Percentiles rank a stretch among this genome's conserved stretches.
Evolutionary conservation across 352 stramenopile genomes (phyloP).

Genomic region (Pythium apleroticum): DNA sequence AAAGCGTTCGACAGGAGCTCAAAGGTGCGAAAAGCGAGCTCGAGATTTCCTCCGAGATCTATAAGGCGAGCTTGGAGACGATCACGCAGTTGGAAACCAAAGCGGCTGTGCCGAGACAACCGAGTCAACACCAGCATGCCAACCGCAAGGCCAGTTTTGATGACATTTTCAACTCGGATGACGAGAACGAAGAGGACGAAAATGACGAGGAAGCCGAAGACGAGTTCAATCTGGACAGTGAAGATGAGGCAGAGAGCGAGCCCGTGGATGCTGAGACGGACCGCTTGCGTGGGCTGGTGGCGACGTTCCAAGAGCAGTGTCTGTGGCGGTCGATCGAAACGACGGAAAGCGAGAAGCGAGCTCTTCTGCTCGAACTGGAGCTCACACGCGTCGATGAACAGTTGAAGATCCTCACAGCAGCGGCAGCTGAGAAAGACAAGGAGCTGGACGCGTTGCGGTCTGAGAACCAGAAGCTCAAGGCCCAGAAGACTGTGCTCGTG

Average conservation of each 20-base stretch:
- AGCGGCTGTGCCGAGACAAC: not conserved
- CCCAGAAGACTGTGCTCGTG: conserved; percentile 62
- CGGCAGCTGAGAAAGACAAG: conserved; percentile 26
- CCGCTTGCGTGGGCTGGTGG: conserved; percentile 49
- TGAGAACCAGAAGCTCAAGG: conserved; percentile 42
- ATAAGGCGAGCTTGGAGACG: conserved; percentile 65
- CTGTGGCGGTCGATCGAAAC: conserved; percentile 73
- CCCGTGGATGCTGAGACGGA: conserved; percentile 24
- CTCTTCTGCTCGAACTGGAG: conserved; percentile 26
- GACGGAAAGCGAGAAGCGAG: conserved; percentile 53
- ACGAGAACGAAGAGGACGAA: not conserved
- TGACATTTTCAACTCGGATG: conserved; percentile 5
- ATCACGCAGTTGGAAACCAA: conserved; percentile 48
- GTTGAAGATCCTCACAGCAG: conserved; percentile 17
- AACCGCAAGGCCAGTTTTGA: not conserved
- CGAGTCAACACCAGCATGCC: not conserved
- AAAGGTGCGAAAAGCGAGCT: conserved; percentile 38
- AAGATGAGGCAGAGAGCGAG: conserved; percentile 15
- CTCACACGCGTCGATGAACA: conserved; percentile 15
- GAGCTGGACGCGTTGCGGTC: conserved; percentile 27
- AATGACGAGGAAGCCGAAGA: not conserved
- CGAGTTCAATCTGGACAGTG: not conserved
- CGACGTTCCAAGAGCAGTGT: conserved; percentile 75
- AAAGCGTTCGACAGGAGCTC: conserved; percentile 35
- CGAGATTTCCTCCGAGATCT: conserved; percentile 54